Conservation (phyloP, 306 rosid genomes). For the Inga oerstediana region DNA sequence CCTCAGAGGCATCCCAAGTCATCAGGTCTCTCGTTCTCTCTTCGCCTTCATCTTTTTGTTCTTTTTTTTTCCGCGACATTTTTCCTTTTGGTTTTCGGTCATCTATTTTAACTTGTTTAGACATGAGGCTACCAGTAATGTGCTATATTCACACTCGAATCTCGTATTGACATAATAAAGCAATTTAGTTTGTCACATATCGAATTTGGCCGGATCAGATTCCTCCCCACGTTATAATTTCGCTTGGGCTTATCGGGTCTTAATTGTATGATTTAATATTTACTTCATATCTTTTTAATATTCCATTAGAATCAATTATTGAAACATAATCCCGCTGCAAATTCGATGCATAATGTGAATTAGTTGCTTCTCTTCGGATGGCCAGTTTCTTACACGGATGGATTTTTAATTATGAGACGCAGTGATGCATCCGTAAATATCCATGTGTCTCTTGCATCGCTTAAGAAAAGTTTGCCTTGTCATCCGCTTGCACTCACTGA, state of each 20-base stretch:
- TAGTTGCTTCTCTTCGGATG: background rate
- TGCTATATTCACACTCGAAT: background rate
- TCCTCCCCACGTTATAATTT: background rate
- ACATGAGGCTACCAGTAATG: background rate
- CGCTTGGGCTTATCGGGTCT: background rate
- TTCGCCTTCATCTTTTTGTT: background rate
- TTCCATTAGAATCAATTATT: background rate
- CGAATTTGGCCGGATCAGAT: background rate
- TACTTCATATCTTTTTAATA: background rate
- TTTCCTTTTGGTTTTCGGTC: background rate
- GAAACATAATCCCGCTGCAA: background rate
- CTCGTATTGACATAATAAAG: background rate
- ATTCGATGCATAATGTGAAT: conserved; percentile 1
- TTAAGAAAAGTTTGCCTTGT: background rate
- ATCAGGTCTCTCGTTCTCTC: conserved; percentile 37
- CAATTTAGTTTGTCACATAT: background rate
- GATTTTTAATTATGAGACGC: background rate
- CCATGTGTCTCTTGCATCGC: background rate
- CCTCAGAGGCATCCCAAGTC: conserved; percentile 58
- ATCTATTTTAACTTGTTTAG: background rate
- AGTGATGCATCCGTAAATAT: conserved; percentile 1
- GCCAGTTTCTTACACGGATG: background rate
- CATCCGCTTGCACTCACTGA: background rate
- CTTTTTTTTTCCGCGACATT: background rate
- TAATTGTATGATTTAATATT: background rate